These are phyloP conservation scores for Dactylellina leptospora DNA, from an alignment of 2,329 filamentous ascomycete species.

Conservation along the genomic window DNA sequence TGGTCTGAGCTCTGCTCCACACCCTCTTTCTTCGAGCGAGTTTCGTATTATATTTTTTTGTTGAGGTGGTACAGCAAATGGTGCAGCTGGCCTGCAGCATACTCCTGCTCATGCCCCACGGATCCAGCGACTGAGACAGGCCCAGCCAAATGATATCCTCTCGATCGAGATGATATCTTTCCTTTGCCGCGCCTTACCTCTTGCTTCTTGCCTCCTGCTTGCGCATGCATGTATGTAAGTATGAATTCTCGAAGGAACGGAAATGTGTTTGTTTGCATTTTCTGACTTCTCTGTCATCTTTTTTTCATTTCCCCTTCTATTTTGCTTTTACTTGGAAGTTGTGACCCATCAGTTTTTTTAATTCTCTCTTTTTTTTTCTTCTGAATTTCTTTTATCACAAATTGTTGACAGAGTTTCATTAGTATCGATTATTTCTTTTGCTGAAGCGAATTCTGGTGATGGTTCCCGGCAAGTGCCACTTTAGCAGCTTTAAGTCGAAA, in stretches of 20 bases:
- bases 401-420: too few relatives aligned
- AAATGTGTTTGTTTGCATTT: slow-evolving; percentile 21
- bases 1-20: slow-evolving; percentile 32
- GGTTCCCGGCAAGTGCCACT: slow-evolving; percentile 36
- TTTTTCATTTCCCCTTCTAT: slow-evolving; percentile 1
- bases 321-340: background rate
- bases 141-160: slow-evolving; percentile 31
- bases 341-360: background rate
- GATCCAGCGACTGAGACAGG: slow-evolving; percentile 22
- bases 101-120: background rate
- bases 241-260: slow-evolving; percentile 16
- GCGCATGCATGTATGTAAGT: slow-evolving; percentile 22
- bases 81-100: slow-evolving; percentile 30
- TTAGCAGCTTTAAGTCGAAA: slow-evolving; percentile 30
- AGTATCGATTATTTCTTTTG: background rate
- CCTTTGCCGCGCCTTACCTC: too few relatives aligned
- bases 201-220: slow-evolving; percentile 4
- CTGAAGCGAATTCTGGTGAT: slow-evolving; percentile 3
- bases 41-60: slow-evolving; percentile 5
- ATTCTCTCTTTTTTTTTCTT: background rate
- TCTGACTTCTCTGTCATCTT: background rate
- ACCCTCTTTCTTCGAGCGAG: slow-evolving; percentile 14
- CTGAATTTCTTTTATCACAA: too few relatives aligned
- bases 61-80: slow-evolving; percentile 40
- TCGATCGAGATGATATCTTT: slow-evolving; percentile 50